Evolutionary conservation across 2,329 filamentous ascomycete species (phyloP), one percentile per base, ranked within the genome.

Genomic region (Arthrobotrys entomopaga): DNA sequence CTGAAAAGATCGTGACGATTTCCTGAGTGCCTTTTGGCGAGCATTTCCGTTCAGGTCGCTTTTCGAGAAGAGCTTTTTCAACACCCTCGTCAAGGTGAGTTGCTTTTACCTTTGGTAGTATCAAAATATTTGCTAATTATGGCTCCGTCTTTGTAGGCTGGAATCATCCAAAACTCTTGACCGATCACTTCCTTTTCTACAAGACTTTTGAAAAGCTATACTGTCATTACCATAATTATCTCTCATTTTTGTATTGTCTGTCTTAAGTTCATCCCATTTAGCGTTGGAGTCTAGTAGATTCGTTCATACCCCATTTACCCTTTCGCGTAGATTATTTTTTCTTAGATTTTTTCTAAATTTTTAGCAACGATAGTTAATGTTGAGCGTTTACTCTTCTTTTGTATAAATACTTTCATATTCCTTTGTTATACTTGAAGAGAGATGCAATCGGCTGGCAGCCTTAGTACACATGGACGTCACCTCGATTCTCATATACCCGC

Each of bases 1-100:
- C 15, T 1, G 11, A 15, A 42, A 16, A 70, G 65, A 70, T 48
- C 54, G 65, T 15, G 48, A 42, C 4, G 65, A 70, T 34, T 70
- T 70, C 38, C 58, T 70, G 5, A 19, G 7, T 13, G 34, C 57
- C 2, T 70, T 70, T 46, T 58, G 54, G 16, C 42, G 58, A 19
- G 50, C 65, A 3, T 70, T 70, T 43, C 65, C 65, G 10, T 70
- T 60, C 57, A 63, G 26, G 16, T 40, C 53, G 3, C 29, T 70
- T 20, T 70, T 50, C 22, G 65, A 70, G 43, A 49, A 50, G n/a
- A 26, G 50, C 13, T 70, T 70, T 43, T 58, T 24, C n/a, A 70
- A 70, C 53, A 38, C 22, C 34, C 65, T 38, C n/a, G 38, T 56
- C 29, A 50, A 26, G 50, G 58, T 43, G 19, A 48, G 56, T 59